These are phyloP conservation scores for Rutstroemia sp. DNA, from an alignment of 2,329 filamentous ascomycete species.

Conservation along the genomic window DNA sequence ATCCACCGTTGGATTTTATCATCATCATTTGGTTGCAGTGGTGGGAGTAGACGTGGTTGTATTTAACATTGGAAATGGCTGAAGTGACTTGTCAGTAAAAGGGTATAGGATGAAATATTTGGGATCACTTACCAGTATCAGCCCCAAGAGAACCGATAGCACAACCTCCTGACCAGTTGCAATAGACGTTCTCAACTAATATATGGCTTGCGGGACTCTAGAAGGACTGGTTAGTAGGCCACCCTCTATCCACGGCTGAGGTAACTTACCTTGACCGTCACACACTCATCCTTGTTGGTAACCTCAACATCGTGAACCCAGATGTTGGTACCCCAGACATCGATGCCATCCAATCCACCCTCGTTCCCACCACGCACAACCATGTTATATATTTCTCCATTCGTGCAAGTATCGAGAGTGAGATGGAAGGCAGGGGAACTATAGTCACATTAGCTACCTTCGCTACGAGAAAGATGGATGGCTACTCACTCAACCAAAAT, in stretches of 20 bases:
- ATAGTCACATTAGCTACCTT: slow-evolving; percentile 10
- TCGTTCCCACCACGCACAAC: slow-evolving; percentile 44
- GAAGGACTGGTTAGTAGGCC: background rate
- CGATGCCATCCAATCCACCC: slow-evolving; percentile 49
- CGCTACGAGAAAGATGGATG: background rate
- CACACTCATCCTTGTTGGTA: slow-evolving; percentile 56
- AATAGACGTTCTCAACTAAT: slow-evolving; percentile 52
- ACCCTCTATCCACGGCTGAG: background rate
- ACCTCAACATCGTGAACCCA: slow-evolving; percentile 54
- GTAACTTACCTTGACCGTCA: slow-evolving; percentile 42
- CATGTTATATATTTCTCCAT: slow-evolving; percentile 49
- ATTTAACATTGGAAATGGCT: slow-evolving; percentile 44
- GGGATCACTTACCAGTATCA: slow-evolving; percentile 30
- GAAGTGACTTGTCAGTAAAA: background rate
- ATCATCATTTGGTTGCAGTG: slow-evolving; percentile 54
- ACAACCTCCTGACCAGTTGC: slow-evolving; percentile 54
- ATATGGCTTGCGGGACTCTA: slow-evolving; percentile 48
- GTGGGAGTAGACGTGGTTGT: slow-evolving; percentile 52
- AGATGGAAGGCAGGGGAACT: slow-evolving; percentile 33
- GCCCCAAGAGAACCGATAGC: slow-evolving; percentile 48
- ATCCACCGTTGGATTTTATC: slow-evolving; percentile 54
- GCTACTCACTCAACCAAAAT: slow-evolving; percentile 19
- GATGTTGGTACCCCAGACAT: slow-evolving; percentile 47
- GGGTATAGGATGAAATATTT: background rate
- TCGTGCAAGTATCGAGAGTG: slow-evolving; percentile 40